Conservation (phyloP, 2,329 filamentous ascomycete genomes). For the Thelonectria blattea region DNA sequence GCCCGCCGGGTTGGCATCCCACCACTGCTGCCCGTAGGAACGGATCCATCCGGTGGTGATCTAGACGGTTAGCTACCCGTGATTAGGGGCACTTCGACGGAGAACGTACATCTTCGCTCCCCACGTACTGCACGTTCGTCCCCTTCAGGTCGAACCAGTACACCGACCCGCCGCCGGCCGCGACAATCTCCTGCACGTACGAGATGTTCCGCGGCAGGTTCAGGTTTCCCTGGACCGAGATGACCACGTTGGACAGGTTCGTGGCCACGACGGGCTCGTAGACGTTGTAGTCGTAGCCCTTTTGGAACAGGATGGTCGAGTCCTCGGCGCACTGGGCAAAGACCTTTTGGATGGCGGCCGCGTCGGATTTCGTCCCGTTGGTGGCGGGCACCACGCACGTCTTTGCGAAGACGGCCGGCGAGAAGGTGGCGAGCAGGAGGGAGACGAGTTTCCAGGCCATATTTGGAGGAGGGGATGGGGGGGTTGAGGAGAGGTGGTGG, state of each 20-base stretch:
- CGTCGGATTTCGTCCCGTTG: conserved; percentile 13
- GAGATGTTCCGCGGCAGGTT: conserved; percentile 17
- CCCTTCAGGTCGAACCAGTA: conserved; percentile 19
- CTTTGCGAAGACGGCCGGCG: conserved; percentile 11
- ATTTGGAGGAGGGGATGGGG: not conserved
- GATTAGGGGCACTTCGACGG: no score
- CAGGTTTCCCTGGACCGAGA: conserved; percentile 18
- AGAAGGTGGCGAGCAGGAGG: conserved; percentile 9
- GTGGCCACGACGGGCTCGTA: conserved; percentile 15
- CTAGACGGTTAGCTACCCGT: not conserved
- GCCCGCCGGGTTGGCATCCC: conserved; percentile 19
- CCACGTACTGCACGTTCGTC: conserved; percentile 18
- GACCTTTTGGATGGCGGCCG: conserved; percentile 4
- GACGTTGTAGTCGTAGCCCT: conserved; percentile 18
- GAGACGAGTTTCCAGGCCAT: conserved; percentile 15
- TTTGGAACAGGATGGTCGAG: conserved; percentile 17
- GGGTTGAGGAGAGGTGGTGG: not conserved
- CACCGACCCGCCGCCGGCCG: conserved; percentile 14
- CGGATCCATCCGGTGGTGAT: conserved; percentile 19
- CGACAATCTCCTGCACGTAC: conserved; percentile 17
- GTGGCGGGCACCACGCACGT: conserved; percentile 13
- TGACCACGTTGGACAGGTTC: conserved; percentile 15
- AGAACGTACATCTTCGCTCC: conserved; percentile 9
- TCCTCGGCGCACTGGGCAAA: conserved; percentile 13
- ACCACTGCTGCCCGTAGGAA: conserved; percentile 20